phyloP scores from a whole-genome alignment of 2,329 filamentous ascomycete species.

The Chrysosporium queenslandicum region DNA sequence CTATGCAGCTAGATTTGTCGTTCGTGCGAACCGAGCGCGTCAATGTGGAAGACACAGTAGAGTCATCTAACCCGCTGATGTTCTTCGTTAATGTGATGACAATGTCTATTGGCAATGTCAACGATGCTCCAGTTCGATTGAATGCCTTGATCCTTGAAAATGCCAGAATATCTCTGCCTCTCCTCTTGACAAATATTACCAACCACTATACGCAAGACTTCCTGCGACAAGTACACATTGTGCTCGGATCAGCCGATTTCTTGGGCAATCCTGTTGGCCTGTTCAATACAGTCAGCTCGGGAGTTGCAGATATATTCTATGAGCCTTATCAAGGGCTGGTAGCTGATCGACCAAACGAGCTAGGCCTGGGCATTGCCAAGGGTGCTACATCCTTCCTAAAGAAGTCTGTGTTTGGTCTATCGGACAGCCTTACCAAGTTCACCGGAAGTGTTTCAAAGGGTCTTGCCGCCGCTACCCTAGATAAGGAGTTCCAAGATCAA shows the following conservation, averaged over 20 bases:
- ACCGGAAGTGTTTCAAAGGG: conserved; percentile 96
- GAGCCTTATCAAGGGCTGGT: conserved; percentile 97
- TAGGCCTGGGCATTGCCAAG: conserved; percentile 90
- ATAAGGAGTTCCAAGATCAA: conserved; percentile 97
- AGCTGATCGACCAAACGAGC: conserved; percentile 87
- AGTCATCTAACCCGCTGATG: conserved; percentile 88
- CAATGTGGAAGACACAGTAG: conserved; percentile 90
- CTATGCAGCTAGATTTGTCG: conserved; percentile 94
- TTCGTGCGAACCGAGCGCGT: conserved; percentile 95
- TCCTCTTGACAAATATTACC: conserved; percentile 74
- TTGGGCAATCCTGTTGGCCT: conserved; percentile 92
- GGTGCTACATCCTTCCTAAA: conserved; percentile 95
- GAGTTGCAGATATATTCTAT: conserved; percentile 97
- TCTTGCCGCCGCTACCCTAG: conserved; percentile 83
- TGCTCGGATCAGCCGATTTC: conserved; percentile 94
- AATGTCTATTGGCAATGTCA: conserved; percentile 98
- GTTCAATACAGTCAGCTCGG: conserved; percentile 97
- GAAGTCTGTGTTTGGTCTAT: conserved; percentile 96
- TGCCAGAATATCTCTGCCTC: conserved; percentile 74
- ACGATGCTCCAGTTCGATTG: conserved; percentile 87
- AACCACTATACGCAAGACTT: conserved; percentile 97
- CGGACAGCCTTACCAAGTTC: conserved; percentile 94
- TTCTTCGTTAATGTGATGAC: conserved; percentile 98
- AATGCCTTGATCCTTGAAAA: conserved; percentile 94
- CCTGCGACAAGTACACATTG: conserved; percentile 91